Percentiles rank a stretch among this genome's conserved stretches.
Conservation (phyloP, 106 monocot species). For the Allium fistulosum region DNA sequence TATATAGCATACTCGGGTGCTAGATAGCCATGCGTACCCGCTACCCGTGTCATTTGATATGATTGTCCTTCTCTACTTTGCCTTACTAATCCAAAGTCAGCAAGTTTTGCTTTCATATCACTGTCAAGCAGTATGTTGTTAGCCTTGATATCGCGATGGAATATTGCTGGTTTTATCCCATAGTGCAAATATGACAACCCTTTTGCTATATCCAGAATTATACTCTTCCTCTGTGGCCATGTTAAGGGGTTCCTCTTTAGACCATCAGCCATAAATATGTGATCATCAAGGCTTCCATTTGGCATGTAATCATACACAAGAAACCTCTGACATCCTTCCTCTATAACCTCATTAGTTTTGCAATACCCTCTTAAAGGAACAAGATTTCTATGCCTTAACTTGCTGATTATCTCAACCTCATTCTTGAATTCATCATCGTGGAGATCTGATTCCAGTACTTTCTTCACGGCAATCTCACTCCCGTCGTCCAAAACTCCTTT, state of each 20-base stretch:
- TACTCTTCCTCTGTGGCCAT: constrained; percentile 65
- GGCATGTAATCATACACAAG: constrained; percentile 81
- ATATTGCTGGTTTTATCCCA: constrained; percentile 69
- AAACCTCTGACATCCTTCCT: constrained; percentile 47
- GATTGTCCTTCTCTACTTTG: constrained; percentile 66
- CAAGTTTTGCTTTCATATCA: constrained; percentile 62
- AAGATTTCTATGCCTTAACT: constrained; percentile 64
- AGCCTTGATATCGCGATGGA: constrained; percentile 79
- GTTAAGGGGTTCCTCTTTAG: constrained; percentile 9
- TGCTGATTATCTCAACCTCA: constrained; percentile 74
- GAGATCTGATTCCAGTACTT: constrained; percentile 43
- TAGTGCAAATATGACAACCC: constrained; percentile 73
- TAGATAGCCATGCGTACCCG: constrained; percentile 75
- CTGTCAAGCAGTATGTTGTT: constrained; percentile 77
- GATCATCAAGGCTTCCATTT: constrained; percentile 46
- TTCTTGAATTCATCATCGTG: constrained; percentile 74
- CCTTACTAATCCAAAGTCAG: constrained; percentile 66
- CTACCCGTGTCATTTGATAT: constrained; percentile 60
- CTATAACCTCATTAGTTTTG: constrained; percentile 42
- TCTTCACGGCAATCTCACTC: constrained; percentile 56
- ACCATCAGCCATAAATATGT: constrained; percentile 25
- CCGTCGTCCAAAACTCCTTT: constrained; percentile 55
- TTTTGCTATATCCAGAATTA: constrained; percentile 70
- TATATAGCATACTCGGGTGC: constrained; percentile 90
- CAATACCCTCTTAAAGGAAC: constrained; percentile 79